Evolutionary conservation across 345 rosid species (phyloP).

Genomic region (Rhizophora apiculata): DNA sequence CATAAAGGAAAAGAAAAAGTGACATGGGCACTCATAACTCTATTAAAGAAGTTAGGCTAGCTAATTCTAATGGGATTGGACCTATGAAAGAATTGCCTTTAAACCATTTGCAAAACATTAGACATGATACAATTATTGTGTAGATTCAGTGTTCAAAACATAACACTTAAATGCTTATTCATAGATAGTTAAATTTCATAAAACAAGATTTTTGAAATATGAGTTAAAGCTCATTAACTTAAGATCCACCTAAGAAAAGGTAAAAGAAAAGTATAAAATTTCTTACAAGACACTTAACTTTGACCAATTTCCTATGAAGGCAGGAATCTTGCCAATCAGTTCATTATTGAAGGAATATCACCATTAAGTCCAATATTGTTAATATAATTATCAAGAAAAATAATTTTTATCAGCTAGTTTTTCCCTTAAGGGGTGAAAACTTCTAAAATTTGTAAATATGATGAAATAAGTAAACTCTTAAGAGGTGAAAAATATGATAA

Average conservation of each 20-base stretch:
- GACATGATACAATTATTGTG: not conserved
- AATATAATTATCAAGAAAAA: constrained; percentile 38
- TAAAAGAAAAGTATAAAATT: not conserved
- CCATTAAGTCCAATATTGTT: constrained; percentile 59
- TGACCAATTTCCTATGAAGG: constrained; percentile 64
- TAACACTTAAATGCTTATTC: too few relatives aligned
- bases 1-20: not conserved
- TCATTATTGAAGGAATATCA: constrained; percentile 44
- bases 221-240: not conserved
- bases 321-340: constrained; percentile 58
- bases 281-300: constrained; percentile 47
- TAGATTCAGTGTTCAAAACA: too few relatives aligned
- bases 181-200: not conserved
- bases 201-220: not conserved
- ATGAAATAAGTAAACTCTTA: too few relatives aligned
- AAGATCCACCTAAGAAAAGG: not conserved
- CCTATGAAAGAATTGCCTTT: constrained; percentile 65
- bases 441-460: too few relatives aligned
- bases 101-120: constrained; percentile 53
- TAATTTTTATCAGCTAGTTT: not conserved
- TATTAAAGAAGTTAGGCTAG: constrained; percentile 43
- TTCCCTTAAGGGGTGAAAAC: too few relatives aligned
- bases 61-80: constrained; percentile 58
- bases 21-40: constrained; percentile 44
- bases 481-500: too few relatives aligned